Conservation (phyloP, 306 rosid species). For the Bauhinia variegata region DNA sequence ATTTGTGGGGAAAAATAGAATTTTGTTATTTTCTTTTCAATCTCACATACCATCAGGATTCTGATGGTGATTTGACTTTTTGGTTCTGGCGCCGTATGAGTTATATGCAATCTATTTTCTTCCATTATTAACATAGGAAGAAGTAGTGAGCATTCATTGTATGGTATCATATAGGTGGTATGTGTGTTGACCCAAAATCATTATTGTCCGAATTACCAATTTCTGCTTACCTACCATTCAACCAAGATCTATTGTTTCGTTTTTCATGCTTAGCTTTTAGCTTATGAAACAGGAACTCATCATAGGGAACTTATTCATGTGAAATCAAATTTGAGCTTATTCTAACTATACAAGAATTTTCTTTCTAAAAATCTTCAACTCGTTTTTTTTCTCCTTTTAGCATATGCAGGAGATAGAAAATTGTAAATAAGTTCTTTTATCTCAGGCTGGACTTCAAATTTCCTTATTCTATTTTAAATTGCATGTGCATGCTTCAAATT, state of each 20-base stretch:
- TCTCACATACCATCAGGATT: slow-evolving; percentile 7
- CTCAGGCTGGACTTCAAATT: too few species aligned
- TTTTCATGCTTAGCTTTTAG: slow-evolving; percentile 13
- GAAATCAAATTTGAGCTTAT: slow-evolving; percentile 10
- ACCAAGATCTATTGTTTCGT: slow-evolving; percentile 11
- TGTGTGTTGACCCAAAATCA: slow-evolving; percentile 7
- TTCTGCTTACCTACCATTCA: slow-evolving; percentile 28
- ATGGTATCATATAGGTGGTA: too few species aligned
- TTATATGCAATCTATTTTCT: slow-evolving; percentile 9
- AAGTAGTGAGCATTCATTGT: background rate
- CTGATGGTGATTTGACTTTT: slow-evolving; percentile 20
- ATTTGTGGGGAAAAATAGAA: background rate
- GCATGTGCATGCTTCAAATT: background rate
- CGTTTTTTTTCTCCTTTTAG: too few species aligned
- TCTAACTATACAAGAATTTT: slow-evolving; percentile 1
- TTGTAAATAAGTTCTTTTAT: too few species aligned
- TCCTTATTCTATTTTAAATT: background rate
- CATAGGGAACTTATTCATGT: background rate
- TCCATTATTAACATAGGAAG: slow-evolving; percentile 13
- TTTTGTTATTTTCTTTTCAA: slow-evolving; percentile 9
- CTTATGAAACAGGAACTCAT: background rate
- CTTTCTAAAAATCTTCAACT: too few species aligned
- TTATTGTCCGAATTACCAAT: slow-evolving; percentile 6
- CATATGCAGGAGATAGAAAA: too few species aligned
- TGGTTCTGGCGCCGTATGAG: slow-evolving; percentile 5